Percentiles rank a stretch among this genome's conserved stretches.
Conservation (phyloP, 331 rosid species). For the Spiraea crenata region DNA sequence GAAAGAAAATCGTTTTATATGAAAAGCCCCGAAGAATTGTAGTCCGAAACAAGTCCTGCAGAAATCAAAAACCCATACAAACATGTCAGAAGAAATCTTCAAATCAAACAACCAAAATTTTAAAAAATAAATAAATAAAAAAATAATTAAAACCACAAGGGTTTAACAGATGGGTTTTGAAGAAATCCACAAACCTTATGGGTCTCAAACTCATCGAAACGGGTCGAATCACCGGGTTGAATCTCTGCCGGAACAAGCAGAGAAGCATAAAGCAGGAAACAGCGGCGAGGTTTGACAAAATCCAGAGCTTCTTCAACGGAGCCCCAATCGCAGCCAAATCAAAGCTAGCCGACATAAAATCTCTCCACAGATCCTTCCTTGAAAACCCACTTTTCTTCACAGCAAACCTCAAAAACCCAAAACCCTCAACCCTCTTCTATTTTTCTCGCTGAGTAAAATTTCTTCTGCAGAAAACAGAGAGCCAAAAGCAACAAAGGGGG, state of each 20-base stretch:
- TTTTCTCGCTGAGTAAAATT: not conserved
- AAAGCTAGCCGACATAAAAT: conserved; percentile 89
- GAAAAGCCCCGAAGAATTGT: conserved; percentile 63
- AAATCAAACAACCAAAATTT: not conserved
- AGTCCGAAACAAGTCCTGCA: conserved; percentile 77
- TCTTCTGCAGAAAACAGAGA: not conserved
- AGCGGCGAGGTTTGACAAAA: conserved; percentile 13
- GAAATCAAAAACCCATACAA: conserved; percentile 6
- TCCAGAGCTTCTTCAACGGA: conserved; percentile 59
- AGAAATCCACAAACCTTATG: conserved; percentile 41
- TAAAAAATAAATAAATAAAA: too few species aligned
- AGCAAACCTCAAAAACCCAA: not conserved
- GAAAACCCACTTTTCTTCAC: conserved; percentile 16
- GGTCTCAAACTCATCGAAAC: conserved; percentile 92
- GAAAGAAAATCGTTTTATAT: conserved; percentile 48
- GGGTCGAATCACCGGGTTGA: conserved; percentile 29
- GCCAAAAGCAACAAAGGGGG: not conserved
- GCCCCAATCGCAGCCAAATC: conserved; percentile 59
- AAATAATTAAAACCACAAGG: not conserved
- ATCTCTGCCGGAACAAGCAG: conserved; percentile 37
- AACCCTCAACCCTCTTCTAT: not conserved
- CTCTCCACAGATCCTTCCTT: conserved; percentile 19
- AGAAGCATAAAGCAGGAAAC: conserved; percentile 32
- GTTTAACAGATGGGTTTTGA: not conserved
- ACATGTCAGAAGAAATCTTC: not conserved